Evolutionary conservation across 768 basidiomycete species (phyloP), one percentile per base, ranked within the genome.

Genomic region (Boletus reticulatus): DNA sequence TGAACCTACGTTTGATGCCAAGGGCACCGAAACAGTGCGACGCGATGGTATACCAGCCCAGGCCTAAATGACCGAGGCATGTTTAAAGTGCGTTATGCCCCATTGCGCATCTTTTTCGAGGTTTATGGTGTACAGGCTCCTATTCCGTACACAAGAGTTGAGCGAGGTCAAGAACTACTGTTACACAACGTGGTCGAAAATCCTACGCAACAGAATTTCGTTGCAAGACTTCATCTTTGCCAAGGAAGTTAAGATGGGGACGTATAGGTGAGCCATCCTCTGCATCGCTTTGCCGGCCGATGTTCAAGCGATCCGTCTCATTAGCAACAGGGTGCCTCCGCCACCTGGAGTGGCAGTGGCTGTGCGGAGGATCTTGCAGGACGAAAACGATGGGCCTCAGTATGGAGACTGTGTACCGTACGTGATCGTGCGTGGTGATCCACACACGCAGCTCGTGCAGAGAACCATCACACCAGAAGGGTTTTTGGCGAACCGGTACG

Each of bases 351-450:
- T 85, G 7, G 81, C 85, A 2, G 87, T 98, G 14, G 94, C 94
- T 9, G 3, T 3, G 22, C 22, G 22, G 29, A 81, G 84, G 52
- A 82, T 88, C 71, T 61, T 87, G 14, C 67, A 82, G 43, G 95
- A 98, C 69, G 84, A 85, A 1, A 84, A 86, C 24, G 82, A 88
- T 48, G 95, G 97, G 66, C 80, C 89, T 1, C 92, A 95, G 62
- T 97, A 98, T 65, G 92, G 91, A 17, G 94, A 99, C 62, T 84
- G 96, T 29, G 83, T 98, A 1, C 93, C 94, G 1, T 98, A 98
- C 67, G 82, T 98, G 45, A 92, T 99, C 47, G 76, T 79, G 16
- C 77, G 82, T 43, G 86, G 90, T 6, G 78, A 81, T 17, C 81
- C 83, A 7, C 82, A 81, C 4, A 71, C 78, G 4, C 78, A 86